These are phyloP conservation scores for Myxozyma nipponensis DNA, from an alignment of 805 yeast species.

Conservation along the genomic window DNA sequence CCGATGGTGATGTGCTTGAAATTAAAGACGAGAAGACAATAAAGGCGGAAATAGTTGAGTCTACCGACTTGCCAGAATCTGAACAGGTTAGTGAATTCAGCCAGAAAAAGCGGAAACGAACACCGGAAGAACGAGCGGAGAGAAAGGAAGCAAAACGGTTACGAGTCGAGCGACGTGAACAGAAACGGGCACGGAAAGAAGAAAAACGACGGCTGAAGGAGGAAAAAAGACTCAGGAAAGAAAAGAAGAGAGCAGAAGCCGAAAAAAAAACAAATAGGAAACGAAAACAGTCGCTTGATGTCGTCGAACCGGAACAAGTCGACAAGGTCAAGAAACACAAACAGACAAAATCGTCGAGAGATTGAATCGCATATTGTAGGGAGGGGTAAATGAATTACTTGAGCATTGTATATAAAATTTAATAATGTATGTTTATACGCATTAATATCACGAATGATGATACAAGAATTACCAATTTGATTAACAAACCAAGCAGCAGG, in stretches of 20 bases:
- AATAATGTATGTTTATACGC: too few relatives aligned
- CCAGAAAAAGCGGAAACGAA: constrained; percentile 34
- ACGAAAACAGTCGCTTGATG: too few relatives aligned
- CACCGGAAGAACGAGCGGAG: constrained; percentile 24
- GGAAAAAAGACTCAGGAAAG: neutral
- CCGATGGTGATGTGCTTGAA: constrained; percentile 29
- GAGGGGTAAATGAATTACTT: too few relatives aligned
- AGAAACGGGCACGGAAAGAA: neutral
- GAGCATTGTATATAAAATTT: too few relatives aligned
- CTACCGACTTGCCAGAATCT: constrained; percentile 34
- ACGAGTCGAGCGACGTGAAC: constrained; percentile 34
- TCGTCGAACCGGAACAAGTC: too few relatives aligned
- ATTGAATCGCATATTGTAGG: too few relatives aligned
- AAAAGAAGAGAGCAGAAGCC: neutral
- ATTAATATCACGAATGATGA: too few relatives aligned
- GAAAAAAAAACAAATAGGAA: constrained; percentile 16
- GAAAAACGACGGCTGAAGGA: neutral
- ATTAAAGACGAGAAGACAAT: constrained; percentile 26
- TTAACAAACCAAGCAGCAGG: too few relatives aligned
- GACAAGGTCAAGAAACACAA: too few relatives aligned
- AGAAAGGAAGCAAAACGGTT: constrained; percentile 35
- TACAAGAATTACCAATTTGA: too few relatives aligned
- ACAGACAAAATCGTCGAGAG: too few relatives aligned
- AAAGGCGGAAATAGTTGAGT: constrained; percentile 27
- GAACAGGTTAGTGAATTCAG: constrained; percentile 32